Percentiles rank a stretch among this genome's conserved stretches.
Evolutionary conservation across 352 stramenopile genomes (phyloP).

Genomic region (Pilasporangium apinafurcum): DNA sequence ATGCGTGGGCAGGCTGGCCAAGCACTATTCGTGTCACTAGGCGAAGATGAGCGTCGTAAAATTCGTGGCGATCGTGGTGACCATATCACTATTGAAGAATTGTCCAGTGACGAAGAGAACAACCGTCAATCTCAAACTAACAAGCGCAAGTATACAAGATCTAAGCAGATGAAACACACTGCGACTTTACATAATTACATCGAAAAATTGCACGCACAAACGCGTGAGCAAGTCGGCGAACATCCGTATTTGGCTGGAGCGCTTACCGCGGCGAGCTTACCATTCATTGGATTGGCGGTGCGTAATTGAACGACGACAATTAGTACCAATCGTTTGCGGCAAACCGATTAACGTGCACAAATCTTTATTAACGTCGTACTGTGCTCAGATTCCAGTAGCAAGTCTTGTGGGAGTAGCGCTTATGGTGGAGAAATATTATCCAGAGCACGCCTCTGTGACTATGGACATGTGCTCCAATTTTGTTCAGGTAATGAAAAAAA

Average conservation of each 20-base stretch:
- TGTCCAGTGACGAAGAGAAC: constrained; percentile 26
- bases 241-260: constrained; percentile 59
- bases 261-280: constrained; percentile 49
- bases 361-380: too few relatives aligned
- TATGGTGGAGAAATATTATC: constrained; percentile 76
- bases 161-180: constrained; percentile 20
- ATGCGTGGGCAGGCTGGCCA: constrained; percentile 31
- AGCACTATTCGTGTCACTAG: constrained; percentile 62
- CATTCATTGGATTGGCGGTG: constrained; percentile 76
- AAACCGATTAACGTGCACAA: too few relatives aligned
- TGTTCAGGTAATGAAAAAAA: constrained; percentile 32
- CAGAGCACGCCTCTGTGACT: constrained; percentile 58
- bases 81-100: constrained; percentile 71
- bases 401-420: constrained; percentile 65
- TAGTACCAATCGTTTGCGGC: too few relatives aligned
- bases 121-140: constrained; percentile 3
- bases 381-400: constrained; percentile 56
- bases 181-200: constrained; percentile 42
- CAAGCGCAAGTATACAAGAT: constrained; percentile 1
- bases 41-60: constrained; percentile 51
- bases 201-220: constrained; percentile 28
- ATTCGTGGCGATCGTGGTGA: constrained; percentile 25
- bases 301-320: constrained; percentile 8
- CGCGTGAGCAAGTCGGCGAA: constrained; percentile 29
- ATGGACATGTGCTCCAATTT: constrained; percentile 69